Evolutionary conservation across 306 rosid species (phyloP), one percentile per base, ranked within the genome.

Genomic region (Gastrolobium bilobum): DNA sequence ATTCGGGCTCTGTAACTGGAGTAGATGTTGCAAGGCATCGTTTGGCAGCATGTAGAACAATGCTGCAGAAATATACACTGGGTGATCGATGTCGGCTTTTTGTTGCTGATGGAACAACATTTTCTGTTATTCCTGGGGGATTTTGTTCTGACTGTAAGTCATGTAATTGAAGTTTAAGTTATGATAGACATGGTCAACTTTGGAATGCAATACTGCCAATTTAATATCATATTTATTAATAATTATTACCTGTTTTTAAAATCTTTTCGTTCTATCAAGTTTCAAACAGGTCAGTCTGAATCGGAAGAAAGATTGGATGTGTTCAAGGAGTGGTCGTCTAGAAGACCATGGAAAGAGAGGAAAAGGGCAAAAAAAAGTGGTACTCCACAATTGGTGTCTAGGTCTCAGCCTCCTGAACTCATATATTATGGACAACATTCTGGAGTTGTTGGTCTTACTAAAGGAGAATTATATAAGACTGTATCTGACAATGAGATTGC

Each of bases 1-100:
- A 90, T 73, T 81, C 83, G 2, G 99, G 98, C 59, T 91, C 96
- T 82, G 89, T 87, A 50, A 90, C 97, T 40, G 99, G 92, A 4
- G 94, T 95, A n/a, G 96, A 91, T 85, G 94, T 89, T 80, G 93
- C 98, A 75, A 87, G 91, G 60, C 99, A 95, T 67, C 96, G 99
- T 15, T 80, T 95, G 65, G 96, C 93, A 0, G 96, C 96, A 2
- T 93, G 97, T 75, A 93, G 96, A 81, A 91, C 98, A 14, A 82
- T 93, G 94, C 80, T 95, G 67, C 97, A 90, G 84, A 95, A 93
- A 81, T 95, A 95, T 75, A 66, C 71, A 30, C 76, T 87, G 81
- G 98, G 98, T 31, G 86, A 81, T 76, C 86, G 44, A 11, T 91
- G 99, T 80, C 86, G 94, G 73, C 98, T 95, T 47, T 93, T 93